Conservation (phyloP, 1,284 basidiomycete genomes). For the Ganoderma leucocontextum region DNA sequence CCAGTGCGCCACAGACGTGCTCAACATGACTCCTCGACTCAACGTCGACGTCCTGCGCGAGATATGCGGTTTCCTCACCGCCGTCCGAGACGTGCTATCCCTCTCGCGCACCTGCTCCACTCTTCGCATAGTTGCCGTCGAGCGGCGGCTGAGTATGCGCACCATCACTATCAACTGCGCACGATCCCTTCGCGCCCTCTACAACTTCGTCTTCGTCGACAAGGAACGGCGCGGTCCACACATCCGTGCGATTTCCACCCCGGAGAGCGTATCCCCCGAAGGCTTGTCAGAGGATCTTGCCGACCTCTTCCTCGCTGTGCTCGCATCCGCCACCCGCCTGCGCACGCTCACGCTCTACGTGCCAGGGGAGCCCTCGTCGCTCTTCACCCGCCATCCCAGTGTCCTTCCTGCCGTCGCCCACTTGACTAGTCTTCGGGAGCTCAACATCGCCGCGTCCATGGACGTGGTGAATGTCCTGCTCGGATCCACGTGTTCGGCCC, state of each 20-base stretch:
- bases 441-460: too few species aligned
- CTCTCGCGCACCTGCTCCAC: background rate
- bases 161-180: background rate
- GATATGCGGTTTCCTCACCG: background rate
- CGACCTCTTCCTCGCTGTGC: background rate
- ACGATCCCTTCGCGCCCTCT: background rate
- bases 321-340: background rate
- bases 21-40: background rate
- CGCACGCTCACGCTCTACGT: background rate
- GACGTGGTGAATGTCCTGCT: too few species aligned
- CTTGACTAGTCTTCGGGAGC: too few species aligned
- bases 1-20: too few species aligned
- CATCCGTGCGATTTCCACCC: background rate
- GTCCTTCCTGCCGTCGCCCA: too few species aligned
- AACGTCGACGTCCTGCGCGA: background rate
- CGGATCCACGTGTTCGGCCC: too few species aligned
- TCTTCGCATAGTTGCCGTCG: background rate
- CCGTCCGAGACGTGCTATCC: background rate
- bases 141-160: slow-evolving; percentile 1
- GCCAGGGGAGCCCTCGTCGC: too few species aligned
- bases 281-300: background rate
- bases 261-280: background rate
- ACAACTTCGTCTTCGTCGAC: background rate
- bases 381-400: too few species aligned
- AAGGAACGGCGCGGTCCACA: background rate